Evolutionary conservation across 768 basidiomycete genomes (phyloP).

Genomic region (Lentinula sp.): DNA sequence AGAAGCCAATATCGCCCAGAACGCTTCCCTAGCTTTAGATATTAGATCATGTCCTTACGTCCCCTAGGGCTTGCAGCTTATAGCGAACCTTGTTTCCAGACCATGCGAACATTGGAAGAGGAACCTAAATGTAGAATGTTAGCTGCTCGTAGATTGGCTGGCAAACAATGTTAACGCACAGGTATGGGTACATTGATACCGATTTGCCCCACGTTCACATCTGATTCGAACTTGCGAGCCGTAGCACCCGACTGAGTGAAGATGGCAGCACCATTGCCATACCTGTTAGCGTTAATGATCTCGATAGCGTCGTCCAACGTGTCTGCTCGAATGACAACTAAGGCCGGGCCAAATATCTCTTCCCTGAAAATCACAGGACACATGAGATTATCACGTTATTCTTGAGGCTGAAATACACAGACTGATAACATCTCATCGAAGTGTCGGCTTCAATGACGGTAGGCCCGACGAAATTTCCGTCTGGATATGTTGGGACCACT

Average conservation of each 20-base stretch:
- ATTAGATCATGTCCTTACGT: not conserved
- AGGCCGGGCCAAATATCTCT: constrained; percentile 93
- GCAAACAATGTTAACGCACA: constrained; percentile 57
- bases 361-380: constrained; percentile 40
- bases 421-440: constrained; percentile 86
- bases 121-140: not conserved
- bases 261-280: constrained; percentile 92
- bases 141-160: not conserved
- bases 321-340: constrained; percentile 71
- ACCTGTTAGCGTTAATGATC: constrained; percentile 84
- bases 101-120: constrained; percentile 88
- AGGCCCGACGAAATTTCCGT: constrained; percentile 94
- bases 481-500: constrained; percentile 64
- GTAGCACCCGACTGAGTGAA: constrained; percentile 97
- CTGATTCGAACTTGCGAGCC: constrained; percentile 85
- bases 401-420: constrained; percentile 13
- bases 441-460: constrained; percentile 83
- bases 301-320: constrained; percentile 87
- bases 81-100: constrained; percentile 75
- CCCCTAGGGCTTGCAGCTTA: not conserved
- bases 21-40: constrained; percentile 47
- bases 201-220: constrained; percentile 87
- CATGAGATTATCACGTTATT: constrained; percentile 4
- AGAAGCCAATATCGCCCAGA: constrained; percentile 86
- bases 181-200: constrained; percentile 93